phyloP scores from a whole-genome alignment of 78 protist species.

The Polysphondylium violaceum region DNA sequence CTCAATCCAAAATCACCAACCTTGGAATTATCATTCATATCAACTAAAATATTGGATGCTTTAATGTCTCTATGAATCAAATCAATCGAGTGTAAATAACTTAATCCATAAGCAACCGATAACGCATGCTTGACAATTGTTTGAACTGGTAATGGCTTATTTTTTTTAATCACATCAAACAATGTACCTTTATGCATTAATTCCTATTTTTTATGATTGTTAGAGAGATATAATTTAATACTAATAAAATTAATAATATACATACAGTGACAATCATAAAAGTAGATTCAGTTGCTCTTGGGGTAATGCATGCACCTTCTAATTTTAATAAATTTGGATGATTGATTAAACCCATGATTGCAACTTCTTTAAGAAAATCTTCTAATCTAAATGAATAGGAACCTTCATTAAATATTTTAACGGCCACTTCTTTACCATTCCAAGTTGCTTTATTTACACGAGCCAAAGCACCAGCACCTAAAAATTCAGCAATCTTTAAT shows the following conservation, averaged over 20 bases:
- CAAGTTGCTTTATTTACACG: constrained; percentile 26
- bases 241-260: background rate
- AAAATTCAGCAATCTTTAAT: constrained; percentile 25
- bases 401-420: constrained; percentile 75
- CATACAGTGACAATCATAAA: constrained; percentile 69
- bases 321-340: constrained; percentile 67
- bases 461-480: constrained; percentile 74
- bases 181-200: constrained; percentile 75
- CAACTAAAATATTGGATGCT: constrained; percentile 83
- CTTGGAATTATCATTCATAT: constrained; percentile 35
- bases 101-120: constrained; percentile 83
- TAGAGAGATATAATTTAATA: background rate
- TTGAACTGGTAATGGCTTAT: constrained; percentile 13
- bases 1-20: constrained; percentile 74
- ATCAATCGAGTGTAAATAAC: constrained; percentile 86
- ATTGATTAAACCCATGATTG: constrained; percentile 52
- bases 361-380: constrained; percentile 78
- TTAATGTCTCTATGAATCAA: constrained; percentile 89
- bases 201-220: background rate
- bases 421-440: constrained; percentile 75
- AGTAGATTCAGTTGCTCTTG: constrained; percentile 18
- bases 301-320: constrained; percentile 73
- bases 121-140: constrained; percentile 33
- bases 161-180: constrained; percentile 36
- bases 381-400: constrained; percentile 62